Conservation (phyloP, 345 rosid species). For the Draba incana region DNA sequence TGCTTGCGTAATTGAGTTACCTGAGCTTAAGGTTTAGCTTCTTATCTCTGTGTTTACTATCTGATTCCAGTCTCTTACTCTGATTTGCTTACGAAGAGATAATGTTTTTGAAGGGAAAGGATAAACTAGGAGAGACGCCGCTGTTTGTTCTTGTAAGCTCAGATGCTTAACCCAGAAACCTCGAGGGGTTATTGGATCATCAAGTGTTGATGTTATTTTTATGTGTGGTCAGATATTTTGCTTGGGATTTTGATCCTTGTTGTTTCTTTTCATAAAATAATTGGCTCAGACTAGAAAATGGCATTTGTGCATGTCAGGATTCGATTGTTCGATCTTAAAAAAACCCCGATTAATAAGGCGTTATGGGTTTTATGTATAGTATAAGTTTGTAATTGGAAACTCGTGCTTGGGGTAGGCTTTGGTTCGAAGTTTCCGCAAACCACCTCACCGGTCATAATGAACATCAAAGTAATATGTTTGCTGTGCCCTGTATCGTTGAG, state of each 20-base stretch:
- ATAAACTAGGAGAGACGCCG: slow-evolving; percentile 73
- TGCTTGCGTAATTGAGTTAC: slow-evolving; percentile 92
- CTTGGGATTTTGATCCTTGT: slow-evolving; percentile 30
- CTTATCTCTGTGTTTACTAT: neutral
- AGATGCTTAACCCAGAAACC: slow-evolving; percentile 24
- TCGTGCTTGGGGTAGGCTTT: neutral
- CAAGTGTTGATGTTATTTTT: slow-evolving; percentile 12
- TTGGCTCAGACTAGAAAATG: slow-evolving; percentile 22
- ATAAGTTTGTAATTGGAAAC: slow-evolving; percentile 8
- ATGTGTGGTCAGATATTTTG: slow-evolving; percentile 27
- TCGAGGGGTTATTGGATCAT: slow-evolving; percentile 14
- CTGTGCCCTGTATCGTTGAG: no score
- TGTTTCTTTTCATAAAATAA: slow-evolving; percentile 29
- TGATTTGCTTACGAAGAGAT: slow-evolving; percentile 2
- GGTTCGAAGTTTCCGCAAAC: neutral
- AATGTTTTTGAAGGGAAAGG: slow-evolving; percentile 65
- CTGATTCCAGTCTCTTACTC: neutral
- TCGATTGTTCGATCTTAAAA: neutral
- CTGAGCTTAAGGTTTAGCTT: slow-evolving; percentile 67
- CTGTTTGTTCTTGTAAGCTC: slow-evolving; percentile 75
- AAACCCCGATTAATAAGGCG: slow-evolving; percentile 2
- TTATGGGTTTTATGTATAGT: neutral
- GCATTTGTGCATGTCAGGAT: slow-evolving; percentile 28
- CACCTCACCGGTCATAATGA: no score
- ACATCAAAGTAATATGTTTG: no score